Conservation (phyloP, 2,329 filamentous ascomycete species). For the Sclerotinia borealis region DNA sequence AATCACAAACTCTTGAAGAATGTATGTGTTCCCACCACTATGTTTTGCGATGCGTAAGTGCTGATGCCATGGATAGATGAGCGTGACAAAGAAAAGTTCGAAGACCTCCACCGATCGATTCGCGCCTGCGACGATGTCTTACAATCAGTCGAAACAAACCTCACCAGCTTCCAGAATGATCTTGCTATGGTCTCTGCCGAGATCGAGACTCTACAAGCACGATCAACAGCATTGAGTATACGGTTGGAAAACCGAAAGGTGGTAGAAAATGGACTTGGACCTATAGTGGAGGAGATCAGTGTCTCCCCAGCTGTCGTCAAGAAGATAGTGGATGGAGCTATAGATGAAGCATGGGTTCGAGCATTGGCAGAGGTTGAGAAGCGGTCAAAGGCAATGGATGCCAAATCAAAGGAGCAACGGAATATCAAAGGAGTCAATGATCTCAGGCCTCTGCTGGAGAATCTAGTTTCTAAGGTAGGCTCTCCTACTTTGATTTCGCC, state of each 20-base stretch:
- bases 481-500: background rate
- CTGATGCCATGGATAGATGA: slow-evolving; percentile 50
- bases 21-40: slow-evolving; percentile 47
- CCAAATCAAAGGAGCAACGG: slow-evolving; percentile 53
- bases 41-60: background rate
- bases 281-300: slow-evolving; percentile 86
- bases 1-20: slow-evolving; percentile 61
- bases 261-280: slow-evolving; percentile 80
- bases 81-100: slow-evolving; percentile 74
- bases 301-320: slow-evolving; percentile 77
- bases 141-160: slow-evolving; percentile 84
- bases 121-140: slow-evolving; percentile 86
- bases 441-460: slow-evolving; percentile 75
- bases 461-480: slow-evolving; percentile 71
- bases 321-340: slow-evolving; percentile 79
- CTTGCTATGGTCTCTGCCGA: slow-evolving; percentile 87
- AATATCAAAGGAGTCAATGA: slow-evolving; percentile 75
- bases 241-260: slow-evolving; percentile 83
- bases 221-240: slow-evolving; percentile 76
- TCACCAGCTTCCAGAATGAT: slow-evolving; percentile 90
- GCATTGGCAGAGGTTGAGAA: slow-evolving; percentile 79
- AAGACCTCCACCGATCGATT: slow-evolving; percentile 87
- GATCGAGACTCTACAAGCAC: slow-evolving; percentile 85
- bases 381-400: slow-evolving; percentile 65
- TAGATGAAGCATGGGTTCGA: slow-evolving; percentile 85